Conservation (phyloP, 441 rosid species). For the Gossypium laxum region DNA sequence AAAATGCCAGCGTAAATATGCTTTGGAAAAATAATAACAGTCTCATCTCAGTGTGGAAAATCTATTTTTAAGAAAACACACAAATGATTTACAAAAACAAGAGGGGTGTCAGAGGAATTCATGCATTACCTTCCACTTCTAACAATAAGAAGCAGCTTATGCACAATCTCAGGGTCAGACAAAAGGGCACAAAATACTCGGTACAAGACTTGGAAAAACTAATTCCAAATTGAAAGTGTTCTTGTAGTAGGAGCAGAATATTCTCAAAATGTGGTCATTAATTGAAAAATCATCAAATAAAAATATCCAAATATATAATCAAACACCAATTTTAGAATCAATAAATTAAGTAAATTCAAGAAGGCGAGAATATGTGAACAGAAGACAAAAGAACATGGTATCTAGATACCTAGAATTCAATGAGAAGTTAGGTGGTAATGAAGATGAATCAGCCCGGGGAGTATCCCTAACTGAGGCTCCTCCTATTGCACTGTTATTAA, state of each 20-base stretch:
- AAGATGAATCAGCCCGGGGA: constrained; percentile 65
- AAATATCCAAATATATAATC: neutral
- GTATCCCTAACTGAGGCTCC: constrained; percentile 73
- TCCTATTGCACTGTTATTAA: constrained; percentile 66
- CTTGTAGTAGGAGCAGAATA: neutral
- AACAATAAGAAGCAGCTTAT: neutral
- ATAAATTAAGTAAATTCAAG: neutral
- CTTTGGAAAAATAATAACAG: neutral
- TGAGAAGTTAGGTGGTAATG: constrained; percentile 46
- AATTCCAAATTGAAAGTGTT: neutral
- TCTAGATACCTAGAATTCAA: constrained; percentile 56
- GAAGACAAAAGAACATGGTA: neutral
- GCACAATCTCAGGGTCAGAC: neutral
- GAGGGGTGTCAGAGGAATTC: neutral
- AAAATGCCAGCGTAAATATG: neutral
- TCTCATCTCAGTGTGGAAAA: neutral
- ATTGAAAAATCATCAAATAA: neutral
- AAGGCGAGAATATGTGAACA: neutral
- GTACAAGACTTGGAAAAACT: neutral
- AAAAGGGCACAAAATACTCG: neutral
- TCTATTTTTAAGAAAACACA: neutral
- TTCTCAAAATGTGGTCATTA: neutral
- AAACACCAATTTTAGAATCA: neutral
- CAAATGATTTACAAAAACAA: neutral
- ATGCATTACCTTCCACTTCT: neutral